These are phyloP conservation scores for Salix suchowensis DNA, from an alignment of 345 rosid genomes.

Conservation along the genomic window DNA sequence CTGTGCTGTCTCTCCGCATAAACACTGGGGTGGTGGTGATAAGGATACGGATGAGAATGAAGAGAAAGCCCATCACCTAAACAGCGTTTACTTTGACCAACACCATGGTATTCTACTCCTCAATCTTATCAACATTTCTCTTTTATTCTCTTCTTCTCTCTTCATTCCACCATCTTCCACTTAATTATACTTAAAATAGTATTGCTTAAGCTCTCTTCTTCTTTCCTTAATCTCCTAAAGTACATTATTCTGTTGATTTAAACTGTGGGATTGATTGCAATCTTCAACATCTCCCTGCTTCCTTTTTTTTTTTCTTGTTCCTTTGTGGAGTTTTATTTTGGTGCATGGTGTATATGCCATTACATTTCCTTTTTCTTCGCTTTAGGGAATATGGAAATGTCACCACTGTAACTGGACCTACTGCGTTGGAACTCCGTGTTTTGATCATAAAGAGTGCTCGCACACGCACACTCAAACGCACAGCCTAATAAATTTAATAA, in stretches of 20 bases:
- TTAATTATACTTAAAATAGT: background rate
- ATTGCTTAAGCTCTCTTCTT: background rate
- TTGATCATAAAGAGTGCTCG: conserved; percentile 13
- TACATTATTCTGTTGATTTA: background rate
- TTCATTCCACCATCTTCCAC: background rate
- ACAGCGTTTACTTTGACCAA: conserved; percentile 30
- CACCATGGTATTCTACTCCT: conserved; percentile 15
- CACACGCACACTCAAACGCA: conserved; percentile 2
- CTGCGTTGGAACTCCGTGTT: conserved; percentile 17
- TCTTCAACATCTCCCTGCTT: background rate
- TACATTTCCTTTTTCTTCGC: conserved; percentile 18
- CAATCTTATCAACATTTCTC: background rate
- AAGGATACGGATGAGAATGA: background rate
- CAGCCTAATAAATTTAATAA: conserved; percentile 9
- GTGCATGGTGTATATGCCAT: background rate
- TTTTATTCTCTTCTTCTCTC: background rate
- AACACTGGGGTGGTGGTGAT: background rate
- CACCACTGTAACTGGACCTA: conserved; percentile 44
- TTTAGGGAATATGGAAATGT: conserved; percentile 50
- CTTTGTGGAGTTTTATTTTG: background rate
- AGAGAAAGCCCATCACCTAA: background rate
- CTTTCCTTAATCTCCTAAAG: background rate
- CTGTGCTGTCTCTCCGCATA: background rate
- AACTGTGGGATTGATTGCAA: background rate
- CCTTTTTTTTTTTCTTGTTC: background rate